Percentiles rank a stretch among this genome's conserved stretches.
Evolutionary conservation across 2,329 filamentous ascomycete genomes (phyloP).

Genomic region (Ophiostoma quercus): DNA sequence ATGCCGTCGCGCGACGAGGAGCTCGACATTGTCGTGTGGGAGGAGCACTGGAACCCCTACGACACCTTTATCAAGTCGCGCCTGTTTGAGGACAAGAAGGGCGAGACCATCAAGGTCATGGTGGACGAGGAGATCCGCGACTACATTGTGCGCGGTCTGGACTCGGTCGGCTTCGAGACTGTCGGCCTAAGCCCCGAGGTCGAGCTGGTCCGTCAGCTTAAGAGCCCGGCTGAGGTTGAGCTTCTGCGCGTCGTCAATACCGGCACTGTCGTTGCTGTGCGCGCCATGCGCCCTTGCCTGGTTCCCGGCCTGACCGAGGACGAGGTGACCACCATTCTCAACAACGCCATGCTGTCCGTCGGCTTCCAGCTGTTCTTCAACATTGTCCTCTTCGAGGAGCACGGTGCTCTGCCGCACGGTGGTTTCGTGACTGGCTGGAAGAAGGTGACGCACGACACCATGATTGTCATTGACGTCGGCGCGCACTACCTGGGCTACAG

Average conservation of each 20-base stretch:
- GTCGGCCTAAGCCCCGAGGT: slow-evolving; percentile 14
- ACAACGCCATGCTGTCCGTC: slow-evolving; percentile 12
- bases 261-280: slow-evolving; percentile 14
- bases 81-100: slow-evolving; percentile 6
- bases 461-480: slow-evolving; percentile 16
- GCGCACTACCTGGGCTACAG: slow-evolving; percentile 13
- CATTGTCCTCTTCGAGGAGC: slow-evolving; percentile 15
- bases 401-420: slow-evolving; percentile 12
- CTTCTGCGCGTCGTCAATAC: slow-evolving; percentile 14
- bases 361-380: slow-evolving; percentile 12
- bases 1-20: slow-evolving; percentile 11
- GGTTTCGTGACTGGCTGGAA: slow-evolving; percentile 13
- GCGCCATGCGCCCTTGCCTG: slow-evolving; percentile 13
- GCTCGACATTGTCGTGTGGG: slow-evolving; percentile 17
- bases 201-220: slow-evolving; percentile 2
- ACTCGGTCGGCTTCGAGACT: not conserved
- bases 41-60: slow-evolving; percentile 18
- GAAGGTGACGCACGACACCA: not conserved
- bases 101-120: slow-evolving; percentile 8
- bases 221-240: slow-evolving; percentile 13
- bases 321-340: slow-evolving; percentile 1
- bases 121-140: slow-evolving; percentile 17
- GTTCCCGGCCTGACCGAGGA: slow-evolving; percentile 15
- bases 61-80: not conserved
- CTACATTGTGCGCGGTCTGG: slow-evolving; percentile 12